Evolutionary conservation across 495 filamentous ascomycete species (phyloP).

Genomic region (Neurospora sp.): DNA sequence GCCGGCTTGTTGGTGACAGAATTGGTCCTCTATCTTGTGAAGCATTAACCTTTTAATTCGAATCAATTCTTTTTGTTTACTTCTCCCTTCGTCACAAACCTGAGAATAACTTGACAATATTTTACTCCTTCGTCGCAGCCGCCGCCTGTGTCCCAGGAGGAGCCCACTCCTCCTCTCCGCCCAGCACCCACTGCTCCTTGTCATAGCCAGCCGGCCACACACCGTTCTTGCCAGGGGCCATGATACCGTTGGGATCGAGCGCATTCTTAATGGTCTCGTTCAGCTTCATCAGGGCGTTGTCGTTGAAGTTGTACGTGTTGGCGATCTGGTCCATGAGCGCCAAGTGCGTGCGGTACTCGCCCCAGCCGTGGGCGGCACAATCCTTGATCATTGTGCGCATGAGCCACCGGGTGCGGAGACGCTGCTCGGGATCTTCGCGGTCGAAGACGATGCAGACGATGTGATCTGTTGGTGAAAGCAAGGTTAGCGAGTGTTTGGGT

Average conservation of each 20-base stretch:
- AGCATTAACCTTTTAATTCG: not conserved
- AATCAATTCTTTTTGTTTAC: not conserved
- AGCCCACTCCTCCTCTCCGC: slow-evolving; percentile 19
- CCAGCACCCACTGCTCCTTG: slow-evolving; percentile 24
- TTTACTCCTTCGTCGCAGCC: not conserved
- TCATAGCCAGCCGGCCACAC: slow-evolving; percentile 46
- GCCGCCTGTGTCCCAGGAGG: not conserved
- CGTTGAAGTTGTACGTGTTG: slow-evolving; percentile 46
- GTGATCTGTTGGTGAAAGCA: slow-evolving; percentile 20
- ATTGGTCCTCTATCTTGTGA: too few relatives aligned
- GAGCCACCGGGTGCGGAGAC: slow-evolving; percentile 27
- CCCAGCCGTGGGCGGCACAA: slow-evolving; percentile 40
- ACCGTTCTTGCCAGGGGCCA: slow-evolving; percentile 45
- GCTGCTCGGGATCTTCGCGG: slow-evolving; percentile 27
- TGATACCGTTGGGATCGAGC: slow-evolving; percentile 49
- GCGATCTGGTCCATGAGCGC: slow-evolving; percentile 47
- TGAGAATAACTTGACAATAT: not conserved
- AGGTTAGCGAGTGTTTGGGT: not conserved
- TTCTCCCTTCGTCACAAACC: not conserved
- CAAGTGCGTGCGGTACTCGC: slow-evolving; percentile 50
- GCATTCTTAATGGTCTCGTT: slow-evolving; percentile 47
- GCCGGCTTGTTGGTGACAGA: too few relatives aligned
- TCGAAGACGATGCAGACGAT: slow-evolving; percentile 50
- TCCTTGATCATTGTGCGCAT: slow-evolving; percentile 39
- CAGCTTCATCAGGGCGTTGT: slow-evolving; percentile 41